Conservation (phyloP, 352 stramenopile genomes). For the Phytophthora chlamydospora region DNA sequence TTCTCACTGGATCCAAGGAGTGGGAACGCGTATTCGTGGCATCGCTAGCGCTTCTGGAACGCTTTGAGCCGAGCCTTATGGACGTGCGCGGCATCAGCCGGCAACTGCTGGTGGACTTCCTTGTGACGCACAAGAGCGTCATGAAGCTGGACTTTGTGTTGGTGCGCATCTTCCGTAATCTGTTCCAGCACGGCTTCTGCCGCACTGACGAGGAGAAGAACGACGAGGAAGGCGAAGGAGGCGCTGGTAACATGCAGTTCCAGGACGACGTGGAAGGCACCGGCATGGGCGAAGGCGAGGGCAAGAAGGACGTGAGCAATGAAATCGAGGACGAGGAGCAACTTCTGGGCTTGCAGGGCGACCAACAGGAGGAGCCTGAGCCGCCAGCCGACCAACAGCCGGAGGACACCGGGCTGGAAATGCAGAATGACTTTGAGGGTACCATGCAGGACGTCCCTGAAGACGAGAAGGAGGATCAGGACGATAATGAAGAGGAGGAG, state of each 20-base stretch:
- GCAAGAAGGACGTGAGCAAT: constrained; percentile 99
- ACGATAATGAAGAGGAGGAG: constrained; percentile 87
- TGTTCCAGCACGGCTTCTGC: constrained; percentile 97
- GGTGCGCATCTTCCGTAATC: constrained; percentile 95
- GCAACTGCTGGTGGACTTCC: constrained; percentile 76
- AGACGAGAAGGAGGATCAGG: constrained; percentile 89
- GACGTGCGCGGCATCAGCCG: constrained; percentile 81
- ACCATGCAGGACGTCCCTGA: constrained; percentile 98
- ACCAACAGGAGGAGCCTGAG: constrained; percentile 87
- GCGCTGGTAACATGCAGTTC: constrained; percentile 94
- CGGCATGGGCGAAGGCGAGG: constrained; percentile 99
- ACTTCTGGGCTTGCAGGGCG: constrained; percentile 97
- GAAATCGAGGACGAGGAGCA: constrained; percentile 99
- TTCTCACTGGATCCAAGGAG: constrained; percentile 27
- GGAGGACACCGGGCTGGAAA: constrained; percentile 98
- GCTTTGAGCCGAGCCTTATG: constrained; percentile 63
- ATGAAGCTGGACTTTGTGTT: constrained; percentile 97
- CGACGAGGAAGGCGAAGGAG: constrained; percentile 88
- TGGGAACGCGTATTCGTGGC: constrained; percentile 43
- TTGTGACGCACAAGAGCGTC: constrained; percentile 90
- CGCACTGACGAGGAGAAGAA: constrained; percentile 88
- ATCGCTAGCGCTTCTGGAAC: constrained; percentile 63
- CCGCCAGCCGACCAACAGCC: constrained; percentile 86
- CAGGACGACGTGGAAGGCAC: constrained; percentile 99
- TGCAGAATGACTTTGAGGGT: constrained; percentile 99